Base-by-base conservation (phyloP, 2,329 filamentous ascomycete species). In the Sporothrix dimorphospora region DNA sequence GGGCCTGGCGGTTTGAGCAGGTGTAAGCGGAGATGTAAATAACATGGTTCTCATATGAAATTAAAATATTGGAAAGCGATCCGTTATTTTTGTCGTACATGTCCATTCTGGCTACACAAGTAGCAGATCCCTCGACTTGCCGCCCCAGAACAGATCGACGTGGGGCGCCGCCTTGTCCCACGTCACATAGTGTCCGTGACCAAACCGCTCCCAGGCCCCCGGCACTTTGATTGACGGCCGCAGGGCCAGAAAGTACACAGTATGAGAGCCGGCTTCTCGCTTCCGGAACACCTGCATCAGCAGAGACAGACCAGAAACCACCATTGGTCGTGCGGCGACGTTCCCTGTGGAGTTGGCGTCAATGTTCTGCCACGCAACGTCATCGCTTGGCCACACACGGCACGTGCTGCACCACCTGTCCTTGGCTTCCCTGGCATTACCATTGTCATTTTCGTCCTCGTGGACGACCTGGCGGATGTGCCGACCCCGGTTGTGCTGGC, bases 101-200 rank as follows among this genome's bases (percentile, higher is more conserved):
- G 53, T 57, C 16, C 16, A n/a, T 38, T 4, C 11, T 3, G 2
- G 9, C 21, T 70, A 70, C 9, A 59, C 67, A 1, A 59, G 14
- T 9, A 70, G 40, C 7, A 70, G 11, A 14, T 70, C 38, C 19
- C 19, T 59, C 9, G 30, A 6, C 24, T 70, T 47, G 24, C 53
- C 34, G 24, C 38, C 67, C 67, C 67, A 70, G 34, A 70, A 70
- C 21, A 69, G 34, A 34, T 69, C 66, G 2, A 69, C 34, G 9
- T 69, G 53, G 14, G 67, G 38, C 8, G 51, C 40, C n/a, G 38
- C 53, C 21, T 42, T 47, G 40, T 69, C 66, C 66, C 66, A 69
- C 7, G 49, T 47, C 7, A 59, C 53, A 11, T 70, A 45, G 8
- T 24, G 21, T 6, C 67, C 67, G 19, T 30, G 38, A 7, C 67